These are phyloP conservation scores for Rhodamnia argentea DNA, from an alignment of 345 rosid genomes.

Conservation along the genomic window DNA sequence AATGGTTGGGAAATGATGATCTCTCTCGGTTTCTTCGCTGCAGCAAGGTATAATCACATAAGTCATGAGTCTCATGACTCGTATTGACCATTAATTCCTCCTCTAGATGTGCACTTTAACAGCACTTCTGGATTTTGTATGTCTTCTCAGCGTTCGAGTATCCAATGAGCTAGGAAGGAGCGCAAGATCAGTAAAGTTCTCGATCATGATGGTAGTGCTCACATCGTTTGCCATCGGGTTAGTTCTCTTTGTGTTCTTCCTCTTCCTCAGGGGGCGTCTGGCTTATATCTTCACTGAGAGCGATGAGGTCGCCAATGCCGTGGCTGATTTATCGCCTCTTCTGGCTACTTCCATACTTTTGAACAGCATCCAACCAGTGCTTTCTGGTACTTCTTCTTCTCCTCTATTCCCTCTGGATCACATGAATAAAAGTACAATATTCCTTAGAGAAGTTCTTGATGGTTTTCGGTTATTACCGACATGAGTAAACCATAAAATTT, in stretches of 20 bases:
- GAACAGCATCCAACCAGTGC: slow-evolving; percentile 83
- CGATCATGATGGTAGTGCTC: slow-evolving; percentile 21
- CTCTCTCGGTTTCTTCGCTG: slow-evolving; percentile 67
- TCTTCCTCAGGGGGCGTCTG: slow-evolving; percentile 37
- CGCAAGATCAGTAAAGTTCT: slow-evolving; percentile 32
- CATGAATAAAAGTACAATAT: not conserved
- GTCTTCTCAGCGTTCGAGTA: slow-evolving; percentile 52
- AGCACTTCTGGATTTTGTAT: not conserved
- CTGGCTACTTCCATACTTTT: slow-evolving; percentile 60
- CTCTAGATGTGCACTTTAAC: not conserved
- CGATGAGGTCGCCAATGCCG: slow-evolving; percentile 43
- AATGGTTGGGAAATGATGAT: slow-evolving; percentile 83
- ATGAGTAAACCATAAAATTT: not conserved
- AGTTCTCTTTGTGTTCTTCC: slow-evolving; percentile 27
- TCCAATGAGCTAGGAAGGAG: slow-evolving; percentile 78
- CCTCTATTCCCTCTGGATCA: not conserved
- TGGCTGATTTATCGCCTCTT: slow-evolving; percentile 57
- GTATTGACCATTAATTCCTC: not conserved
- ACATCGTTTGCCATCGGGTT: slow-evolving; percentile 47
- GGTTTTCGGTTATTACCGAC: not conserved
- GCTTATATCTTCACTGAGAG: slow-evolving; percentile 60
- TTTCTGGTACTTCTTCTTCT: slow-evolving; percentile 44
- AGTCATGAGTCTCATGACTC: not conserved
- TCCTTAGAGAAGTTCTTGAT: not conserved
- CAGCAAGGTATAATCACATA: slow-evolving; percentile 39